Percentiles rank a stretch among this genome's conserved stretches.
These are phyloP conservation scores for Paulownia fortunei DNA, from an alignment of 257 asterid species.

Conservation along the genomic window DNA sequence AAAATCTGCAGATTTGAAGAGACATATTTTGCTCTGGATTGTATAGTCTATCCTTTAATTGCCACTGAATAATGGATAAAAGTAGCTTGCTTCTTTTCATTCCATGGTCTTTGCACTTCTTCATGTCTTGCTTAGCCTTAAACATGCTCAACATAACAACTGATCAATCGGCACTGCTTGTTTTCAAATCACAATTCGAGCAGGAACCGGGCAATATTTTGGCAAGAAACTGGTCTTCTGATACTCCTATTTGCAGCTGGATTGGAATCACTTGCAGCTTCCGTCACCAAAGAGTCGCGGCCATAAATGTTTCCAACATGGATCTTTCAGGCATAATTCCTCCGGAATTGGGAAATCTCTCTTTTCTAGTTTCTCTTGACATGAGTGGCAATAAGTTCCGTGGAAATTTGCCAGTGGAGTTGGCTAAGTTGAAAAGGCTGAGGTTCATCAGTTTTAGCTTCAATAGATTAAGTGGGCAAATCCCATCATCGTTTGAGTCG, in stretches of 20 bases:
- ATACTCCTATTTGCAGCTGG: constrained; percentile 38
- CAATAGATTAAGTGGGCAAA: constrained; percentile 31
- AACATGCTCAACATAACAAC: constrained; percentile 29
- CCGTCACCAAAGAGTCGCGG: constrained; percentile 39
- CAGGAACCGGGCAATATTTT: constrained; percentile 12
- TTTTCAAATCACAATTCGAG: constrained; percentile 27
- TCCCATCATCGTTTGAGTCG: constrained; percentile 34
- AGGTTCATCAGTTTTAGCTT: constrained; percentile 19
- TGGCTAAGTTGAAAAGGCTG: constrained; percentile 34
- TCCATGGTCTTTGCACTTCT: not conserved
- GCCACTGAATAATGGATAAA: not conserved
- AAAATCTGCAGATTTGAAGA: not conserved
- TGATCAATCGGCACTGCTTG: constrained; percentile 42
- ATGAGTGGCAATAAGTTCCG: constrained; percentile 33
- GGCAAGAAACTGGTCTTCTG: constrained; percentile 37
- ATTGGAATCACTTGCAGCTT: constrained; percentile 41
- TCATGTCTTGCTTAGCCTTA: constrained; percentile 15
- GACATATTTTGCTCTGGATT: not conserved
- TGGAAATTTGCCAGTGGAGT: constrained; percentile 35
- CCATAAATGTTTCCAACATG: constrained; percentile 34
- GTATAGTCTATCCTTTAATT: not conserved
- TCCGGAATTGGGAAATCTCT: constrained; percentile 42
- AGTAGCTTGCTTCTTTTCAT: constrained; percentile 9
- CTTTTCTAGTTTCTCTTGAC: constrained; percentile 43
- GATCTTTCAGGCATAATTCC: constrained; percentile 38